A percentile compares a stretch with the other conserved stretches of the same genome.
phyloP scores from a whole-genome alignment of 2,329 filamentous ascomycete genomes.

The Fusarium sororula region DNA sequence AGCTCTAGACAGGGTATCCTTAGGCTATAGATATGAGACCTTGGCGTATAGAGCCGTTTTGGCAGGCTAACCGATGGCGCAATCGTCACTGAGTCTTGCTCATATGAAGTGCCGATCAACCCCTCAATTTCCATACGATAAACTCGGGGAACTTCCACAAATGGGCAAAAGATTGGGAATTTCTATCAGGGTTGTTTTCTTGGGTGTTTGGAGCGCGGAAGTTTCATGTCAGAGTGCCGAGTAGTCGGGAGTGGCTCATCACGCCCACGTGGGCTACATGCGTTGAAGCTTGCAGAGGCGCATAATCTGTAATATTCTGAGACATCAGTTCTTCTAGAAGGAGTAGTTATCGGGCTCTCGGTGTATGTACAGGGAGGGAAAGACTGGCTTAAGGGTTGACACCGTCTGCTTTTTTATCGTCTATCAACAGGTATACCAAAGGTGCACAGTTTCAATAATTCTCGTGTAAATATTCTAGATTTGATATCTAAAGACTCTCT shows the following conservation, averaged over 20 bases:
- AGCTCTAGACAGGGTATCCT: not conserved
- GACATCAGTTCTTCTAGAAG: not conserved
- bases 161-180: not conserved
- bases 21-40: not conserved
- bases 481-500: not conserved
- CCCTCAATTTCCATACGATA: not conserved
- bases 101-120: slow-evolving; percentile 16
- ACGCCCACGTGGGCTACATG: not conserved
- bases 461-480: not conserved
- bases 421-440: not conserved
- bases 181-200: not conserved
- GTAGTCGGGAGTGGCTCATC: not conserved
- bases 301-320: not conserved
- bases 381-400: too few relatives aligned
- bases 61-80: slow-evolving; percentile 27
- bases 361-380: too few relatives aligned
- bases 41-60: not conserved
- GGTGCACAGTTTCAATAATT: not conserved
- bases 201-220: not conserved
- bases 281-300: too few relatives aligned
- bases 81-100: slow-evolving; percentile 30
- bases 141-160: not conserved
- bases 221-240: slow-evolving; percentile 6
- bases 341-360: too few relatives aligned
- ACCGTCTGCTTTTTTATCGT: not conserved